Conservation (phyloP, 1,139 yeast species). For the Candida labiduridarum region DNA sequence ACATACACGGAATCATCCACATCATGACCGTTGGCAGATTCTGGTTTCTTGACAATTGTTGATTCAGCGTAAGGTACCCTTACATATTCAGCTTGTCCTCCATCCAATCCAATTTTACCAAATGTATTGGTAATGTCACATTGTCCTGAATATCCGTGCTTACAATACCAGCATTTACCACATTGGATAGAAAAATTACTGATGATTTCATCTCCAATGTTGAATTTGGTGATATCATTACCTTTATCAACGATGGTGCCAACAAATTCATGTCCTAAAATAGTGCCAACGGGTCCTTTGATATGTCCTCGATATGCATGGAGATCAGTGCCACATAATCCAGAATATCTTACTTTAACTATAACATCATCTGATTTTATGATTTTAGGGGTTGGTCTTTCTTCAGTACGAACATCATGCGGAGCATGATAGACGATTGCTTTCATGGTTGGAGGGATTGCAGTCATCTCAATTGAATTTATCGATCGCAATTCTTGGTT, state of each 20-base stretch:
- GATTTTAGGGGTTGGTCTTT: slow-evolving; percentile 47
- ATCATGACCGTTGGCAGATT: slow-evolving; percentile 15
- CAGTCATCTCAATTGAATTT: neutral
- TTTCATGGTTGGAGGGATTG: slow-evolving; percentile 40
- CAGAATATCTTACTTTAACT: slow-evolving; percentile 54
- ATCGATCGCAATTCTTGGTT: too few species aligned
- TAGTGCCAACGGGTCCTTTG: slow-evolving; percentile 36
- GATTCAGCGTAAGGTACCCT: slow-evolving; percentile 58
- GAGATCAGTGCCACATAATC: slow-evolving; percentile 64
- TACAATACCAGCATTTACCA: slow-evolving; percentile 58
- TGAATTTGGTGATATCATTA: slow-evolving; percentile 31
- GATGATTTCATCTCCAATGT: slow-evolving; percentile 48
- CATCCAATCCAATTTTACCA: slow-evolving; percentile 56
- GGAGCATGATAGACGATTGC: slow-evolving; percentile 62
- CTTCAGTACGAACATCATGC: slow-evolving; percentile 42
- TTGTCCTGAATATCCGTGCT: slow-evolving; percentile 53
- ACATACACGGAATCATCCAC: slow-evolving; percentile 52
- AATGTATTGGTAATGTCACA: slow-evolving; percentile 55
- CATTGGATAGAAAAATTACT: slow-evolving; percentile 59
- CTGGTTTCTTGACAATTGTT: slow-evolving; percentile 49
- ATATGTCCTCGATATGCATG: slow-evolving; percentile 64
- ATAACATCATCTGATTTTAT: slow-evolving; percentile 48
- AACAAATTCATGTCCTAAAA: slow-evolving; percentile 54
- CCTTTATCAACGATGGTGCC: slow-evolving; percentile 48
- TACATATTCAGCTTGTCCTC: slow-evolving; percentile 64